Base-by-base conservation (phyloP, 495 filamentous ascomycete species). In the Echria macrotheca region DNA sequence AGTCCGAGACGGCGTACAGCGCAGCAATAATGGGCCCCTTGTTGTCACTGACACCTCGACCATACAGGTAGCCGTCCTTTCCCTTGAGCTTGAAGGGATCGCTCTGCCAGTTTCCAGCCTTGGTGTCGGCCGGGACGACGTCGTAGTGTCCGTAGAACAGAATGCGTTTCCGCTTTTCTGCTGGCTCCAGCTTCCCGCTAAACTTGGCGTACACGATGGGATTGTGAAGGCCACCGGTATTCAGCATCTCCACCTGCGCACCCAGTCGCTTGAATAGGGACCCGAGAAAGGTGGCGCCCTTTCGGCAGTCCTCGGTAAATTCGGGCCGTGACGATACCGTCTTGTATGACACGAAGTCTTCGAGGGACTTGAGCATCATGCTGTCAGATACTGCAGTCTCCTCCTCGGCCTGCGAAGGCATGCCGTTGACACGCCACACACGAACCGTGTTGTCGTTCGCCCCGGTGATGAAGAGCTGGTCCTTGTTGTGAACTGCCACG, bases 61-160 rank as follows among this genome's bases (percentile, higher is more conserved):
- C 93, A 56, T 98, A 97, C 2, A 96, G 72, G 60, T 96, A 96
- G 5, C 94, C 93, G 58, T 95, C 86, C 42, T 87, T 78, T 1
- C 91, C 91, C 18, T 79, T 80, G 47, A 97, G 73, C 37, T 85
- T 77, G 60, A 95, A 97, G 0, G 93, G 94, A 53, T 95, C 86
- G 6, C 81, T 79, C 44, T 80, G 81, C 93, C 93, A 97, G 52
- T 86, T 87, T 24, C 73, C 76, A 33, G 77, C 77, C 45, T 85
- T 83, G 25, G 84, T 81, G 47, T 94, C 87, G 0, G 94, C 93
- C 15, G 87, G 79, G n/a, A 98, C 90, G n/a, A 98, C 89, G 51
- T 98, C 93, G 67, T 98, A 98, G 56, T 98, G 93, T 3, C 94
- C 94, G 63, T 98, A 98, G 65, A 98, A 98, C 11, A 98, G 72